A percentile compares a stretch with the other conserved stretches of the same genome.
phyloP scores from a whole-genome alignment of 2,329 filamentous ascomycete species.

The Fonsecaea nubica region DNA sequence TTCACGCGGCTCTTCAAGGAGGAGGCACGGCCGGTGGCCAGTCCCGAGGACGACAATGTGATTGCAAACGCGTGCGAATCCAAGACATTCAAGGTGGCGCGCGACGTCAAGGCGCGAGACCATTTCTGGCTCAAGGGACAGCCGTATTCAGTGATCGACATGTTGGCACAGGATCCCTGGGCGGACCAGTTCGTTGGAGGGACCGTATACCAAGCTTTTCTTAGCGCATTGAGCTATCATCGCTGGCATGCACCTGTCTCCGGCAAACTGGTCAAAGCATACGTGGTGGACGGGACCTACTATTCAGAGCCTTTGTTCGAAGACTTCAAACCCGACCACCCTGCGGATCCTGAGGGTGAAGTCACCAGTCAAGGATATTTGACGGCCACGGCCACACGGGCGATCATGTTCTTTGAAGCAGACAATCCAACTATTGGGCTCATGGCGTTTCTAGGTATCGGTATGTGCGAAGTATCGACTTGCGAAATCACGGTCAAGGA shows the following conservation, averaged over 20 bases:
- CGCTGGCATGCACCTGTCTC: slow-evolving; percentile 74
- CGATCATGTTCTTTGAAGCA: slow-evolving; percentile 72
- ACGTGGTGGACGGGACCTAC: slow-evolving; percentile 69
- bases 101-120: slow-evolving; percentile 62
- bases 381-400: slow-evolving; percentile 70
- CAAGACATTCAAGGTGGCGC: slow-evolving; percentile 61
- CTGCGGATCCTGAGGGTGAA: slow-evolving; percentile 40
- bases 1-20: slow-evolving; percentile 67
- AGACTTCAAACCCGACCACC: slow-evolving; percentile 49
- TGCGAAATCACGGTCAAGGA: slow-evolving; percentile 73
- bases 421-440: slow-evolving; percentile 71
- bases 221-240: slow-evolving; percentile 72
- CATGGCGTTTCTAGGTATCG: slow-evolving; percentile 73
- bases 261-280: slow-evolving; percentile 65
- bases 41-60: slow-evolving; percentile 60
- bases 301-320: slow-evolving; percentile 67
- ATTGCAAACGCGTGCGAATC: slow-evolving; percentile 72
- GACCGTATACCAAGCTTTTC: slow-evolving; percentile 73
- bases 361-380: slow-evolving; percentile 68
- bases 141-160: slow-evolving; percentile 69
- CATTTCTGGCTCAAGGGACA: slow-evolving; percentile 73
- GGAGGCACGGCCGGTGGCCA: slow-evolving; percentile 63
- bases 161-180: slow-evolving; percentile 64
- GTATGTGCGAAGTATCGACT: slow-evolving; percentile 78
- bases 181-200: slow-evolving; percentile 65